Conservation (phyloP, 2,329 filamentous ascomycete species). For the Microascus cirrosus region DNA sequence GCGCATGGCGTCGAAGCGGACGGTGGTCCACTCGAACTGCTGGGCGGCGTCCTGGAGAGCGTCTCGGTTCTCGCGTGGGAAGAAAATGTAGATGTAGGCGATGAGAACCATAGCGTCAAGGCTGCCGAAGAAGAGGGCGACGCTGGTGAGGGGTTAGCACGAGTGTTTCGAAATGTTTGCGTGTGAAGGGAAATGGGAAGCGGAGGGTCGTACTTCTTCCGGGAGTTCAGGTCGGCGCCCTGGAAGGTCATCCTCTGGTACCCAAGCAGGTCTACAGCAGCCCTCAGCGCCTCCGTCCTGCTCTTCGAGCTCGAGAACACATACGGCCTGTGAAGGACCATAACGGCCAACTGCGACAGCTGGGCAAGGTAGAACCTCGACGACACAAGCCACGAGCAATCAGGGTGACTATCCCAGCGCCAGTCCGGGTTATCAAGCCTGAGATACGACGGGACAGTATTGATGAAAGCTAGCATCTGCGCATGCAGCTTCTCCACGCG, state of each 20-base stretch:
- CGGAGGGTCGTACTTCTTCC: constrained; percentile 21
- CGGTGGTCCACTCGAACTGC: constrained; percentile 48
- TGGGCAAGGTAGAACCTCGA: constrained; percentile 36
- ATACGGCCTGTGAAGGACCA: constrained; percentile 51
- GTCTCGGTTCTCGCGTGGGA: constrained; percentile 42
- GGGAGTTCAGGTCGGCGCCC: constrained; percentile 36
- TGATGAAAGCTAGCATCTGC: constrained; percentile 33
- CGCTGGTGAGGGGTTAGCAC: constrained; percentile 16
- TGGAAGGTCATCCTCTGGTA: constrained; percentile 40
- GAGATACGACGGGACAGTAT: constrained; percentile 39
- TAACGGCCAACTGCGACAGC: constrained; percentile 38
- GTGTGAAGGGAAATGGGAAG: constrained; percentile 24
- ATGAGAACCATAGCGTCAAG: constrained; percentile 54
- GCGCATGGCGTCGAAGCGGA: constrained; percentile 46
- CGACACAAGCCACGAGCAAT: constrained; percentile 39
- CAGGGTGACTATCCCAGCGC: constrained; percentile 40
- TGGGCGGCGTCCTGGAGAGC: constrained; percentile 34
- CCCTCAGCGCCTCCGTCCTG: constrained; percentile 42
- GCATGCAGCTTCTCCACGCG: constrained; percentile 43
- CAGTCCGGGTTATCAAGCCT: constrained; percentile 45
- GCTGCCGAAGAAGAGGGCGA: constrained; percentile 49
- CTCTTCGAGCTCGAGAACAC: constrained; percentile 45
- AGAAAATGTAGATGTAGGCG: constrained; percentile 49
- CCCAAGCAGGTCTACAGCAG: constrained; percentile 43
- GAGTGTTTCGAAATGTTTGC: constrained; percentile 10